phyloP scores from a whole-genome alignment of 2,329 filamentous ascomycete species.

The Sarocladiaceae sp. region DNA sequence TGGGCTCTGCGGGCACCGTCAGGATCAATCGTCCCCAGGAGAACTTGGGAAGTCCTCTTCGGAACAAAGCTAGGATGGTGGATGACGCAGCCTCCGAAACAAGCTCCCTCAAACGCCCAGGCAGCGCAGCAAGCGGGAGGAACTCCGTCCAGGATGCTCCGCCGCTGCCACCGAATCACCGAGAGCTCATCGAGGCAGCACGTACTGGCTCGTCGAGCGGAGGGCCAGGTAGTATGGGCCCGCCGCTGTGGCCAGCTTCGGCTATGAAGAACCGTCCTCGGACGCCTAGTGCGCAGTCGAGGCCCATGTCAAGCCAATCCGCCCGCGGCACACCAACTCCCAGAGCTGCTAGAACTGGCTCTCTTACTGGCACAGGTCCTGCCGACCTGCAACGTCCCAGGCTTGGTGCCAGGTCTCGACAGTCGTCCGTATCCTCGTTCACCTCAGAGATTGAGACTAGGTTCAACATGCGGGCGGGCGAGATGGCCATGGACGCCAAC shows the following conservation, averaged over 20 bases:
- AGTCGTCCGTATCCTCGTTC: slow-evolving; percentile 92
- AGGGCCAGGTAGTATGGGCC: slow-evolving; percentile 62
- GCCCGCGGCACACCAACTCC: slow-evolving; percentile 57
- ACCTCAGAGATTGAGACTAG: slow-evolving; percentile 88
- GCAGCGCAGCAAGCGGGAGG: slow-evolving; percentile 67
- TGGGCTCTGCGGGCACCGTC: slow-evolving; percentile 36
- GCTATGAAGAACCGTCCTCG: slow-evolving; percentile 55
- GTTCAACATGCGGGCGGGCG: slow-evolving; percentile 69
- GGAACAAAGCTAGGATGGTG: slow-evolving; percentile 29
- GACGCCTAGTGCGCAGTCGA: slow-evolving; percentile 51
- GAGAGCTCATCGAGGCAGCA: slow-evolving; percentile 77
- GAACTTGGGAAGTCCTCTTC: slow-evolving; percentile 40
- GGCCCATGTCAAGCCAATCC: slow-evolving; percentile 40
- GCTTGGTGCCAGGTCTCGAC: slow-evolving; percentile 30
- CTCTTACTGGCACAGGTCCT: slow-evolving; percentile 43
- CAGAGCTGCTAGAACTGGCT: slow-evolving; percentile 40
- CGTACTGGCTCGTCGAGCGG: slow-evolving; percentile 52
- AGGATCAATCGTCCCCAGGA: slow-evolving; percentile 45
- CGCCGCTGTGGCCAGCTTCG: slow-evolving; percentile 78
- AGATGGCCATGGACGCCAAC: slow-evolving; percentile 46
- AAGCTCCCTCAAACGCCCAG: slow-evolving; percentile 50
- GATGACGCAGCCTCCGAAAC: slow-evolving; percentile 36
- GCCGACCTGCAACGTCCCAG: slow-evolving; percentile 39
- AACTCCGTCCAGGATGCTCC: slow-evolving; percentile 46
- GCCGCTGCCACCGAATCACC: slow-evolving; percentile 78